These are phyloP conservation scores for Kluyveromyces sp. DNA, from an alignment of 1,139 yeast genomes.

Conservation along the genomic window DNA sequence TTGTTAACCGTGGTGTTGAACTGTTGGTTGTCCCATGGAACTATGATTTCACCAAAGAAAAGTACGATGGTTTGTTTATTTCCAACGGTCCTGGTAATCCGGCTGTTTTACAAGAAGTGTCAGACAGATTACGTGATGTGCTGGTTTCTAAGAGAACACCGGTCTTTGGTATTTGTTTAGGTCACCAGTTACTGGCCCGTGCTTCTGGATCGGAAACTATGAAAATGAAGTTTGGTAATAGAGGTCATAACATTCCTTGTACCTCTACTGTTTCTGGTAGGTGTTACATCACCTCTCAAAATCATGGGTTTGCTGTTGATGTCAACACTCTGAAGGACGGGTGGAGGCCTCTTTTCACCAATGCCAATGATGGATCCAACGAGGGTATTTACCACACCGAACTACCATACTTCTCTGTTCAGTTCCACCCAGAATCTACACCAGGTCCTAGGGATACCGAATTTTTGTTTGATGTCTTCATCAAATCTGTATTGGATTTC, in stretches of 20 bases:
- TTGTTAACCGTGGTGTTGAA: constrained; percentile 93
- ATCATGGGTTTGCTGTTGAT: constrained; percentile 98
- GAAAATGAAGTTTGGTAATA: constrained; percentile 96
- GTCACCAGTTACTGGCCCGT: constrained; percentile 95
- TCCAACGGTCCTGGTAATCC: constrained; percentile 99
- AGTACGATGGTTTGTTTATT: constrained; percentile 89
- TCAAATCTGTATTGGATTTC: constrained; percentile 67
- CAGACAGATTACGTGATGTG: constrained; percentile 45
- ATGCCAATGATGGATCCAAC: constrained; percentile 95
- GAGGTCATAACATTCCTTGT: constrained; percentile 99
- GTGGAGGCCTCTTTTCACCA: constrained; percentile 92
- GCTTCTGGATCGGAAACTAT: constrained; percentile 91
- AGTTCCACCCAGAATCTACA: constrained; percentile 98
- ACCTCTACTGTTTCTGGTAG: constrained; percentile 88
- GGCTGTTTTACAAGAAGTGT: constrained; percentile 53
- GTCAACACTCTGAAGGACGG: constrained; percentile 61
- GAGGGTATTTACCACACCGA: constrained; percentile 94
- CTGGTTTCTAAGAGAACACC: constrained; percentile 65
- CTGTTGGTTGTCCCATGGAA: constrained; percentile 95
- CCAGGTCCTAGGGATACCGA: constrained; percentile 99
- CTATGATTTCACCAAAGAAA: constrained; percentile 69
- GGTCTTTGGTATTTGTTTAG: constrained; percentile 95
- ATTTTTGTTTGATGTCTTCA: constrained; percentile 90
- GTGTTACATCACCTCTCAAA: constrained; percentile 98
- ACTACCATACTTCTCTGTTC: constrained; percentile 94